phyloP scores from a whole-genome alignment of 2,329 filamentous ascomycete genomes.

The Trichoderma gracile region DNA sequence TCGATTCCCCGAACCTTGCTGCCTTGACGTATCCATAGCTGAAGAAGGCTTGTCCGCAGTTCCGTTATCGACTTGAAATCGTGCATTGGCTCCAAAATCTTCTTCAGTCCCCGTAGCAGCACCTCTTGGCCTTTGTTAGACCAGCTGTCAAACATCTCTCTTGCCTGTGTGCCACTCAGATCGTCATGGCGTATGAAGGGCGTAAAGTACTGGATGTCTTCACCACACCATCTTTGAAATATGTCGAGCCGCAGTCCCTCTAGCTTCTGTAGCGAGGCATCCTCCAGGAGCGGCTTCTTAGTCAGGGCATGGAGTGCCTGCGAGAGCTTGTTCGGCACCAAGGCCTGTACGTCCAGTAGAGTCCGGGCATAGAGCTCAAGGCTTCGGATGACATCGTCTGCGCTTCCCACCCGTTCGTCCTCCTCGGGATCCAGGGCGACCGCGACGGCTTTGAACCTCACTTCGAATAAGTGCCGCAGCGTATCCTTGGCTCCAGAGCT shows the following conservation, averaged over 20 bases:
- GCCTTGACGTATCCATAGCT: conserved; percentile 73
- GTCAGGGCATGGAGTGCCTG: conserved; percentile 71
- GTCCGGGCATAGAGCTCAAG: conserved; percentile 76
- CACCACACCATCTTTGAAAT: conserved; percentile 75
- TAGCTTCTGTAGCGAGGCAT: conserved; percentile 63
- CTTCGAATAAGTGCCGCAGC: conserved; percentile 73
- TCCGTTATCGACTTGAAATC: conserved; percentile 70
- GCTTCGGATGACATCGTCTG: conserved; percentile 59
- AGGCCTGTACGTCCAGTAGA: conserved; percentile 70
- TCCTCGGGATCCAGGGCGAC: conserved; percentile 58
- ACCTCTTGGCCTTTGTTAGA: conserved; percentile 59
- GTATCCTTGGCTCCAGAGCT: conserved; percentile 79
- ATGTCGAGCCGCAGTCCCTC: conserved; percentile 76
- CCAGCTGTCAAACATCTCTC: conserved; percentile 64
- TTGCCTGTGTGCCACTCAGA: conserved; percentile 59
- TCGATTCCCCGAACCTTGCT: conserved; percentile 66
- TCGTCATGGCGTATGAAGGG: conserved; percentile 86
- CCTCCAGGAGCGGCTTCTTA: conserved; percentile 68
- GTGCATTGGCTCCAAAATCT: conserved; percentile 58
- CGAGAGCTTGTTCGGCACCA: conserved; percentile 72
- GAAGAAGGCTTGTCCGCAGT: conserved; percentile 68
- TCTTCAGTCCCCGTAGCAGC: conserved; percentile 62
- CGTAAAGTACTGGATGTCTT: conserved; percentile 81
- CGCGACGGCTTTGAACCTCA: conserved; percentile 69
- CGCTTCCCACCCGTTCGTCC: conserved; percentile 42